Evolutionary conservation across 2,329 filamentous ascomycete genomes (phyloP).

Genomic region (Dactylonectria estremocensis): DNA sequence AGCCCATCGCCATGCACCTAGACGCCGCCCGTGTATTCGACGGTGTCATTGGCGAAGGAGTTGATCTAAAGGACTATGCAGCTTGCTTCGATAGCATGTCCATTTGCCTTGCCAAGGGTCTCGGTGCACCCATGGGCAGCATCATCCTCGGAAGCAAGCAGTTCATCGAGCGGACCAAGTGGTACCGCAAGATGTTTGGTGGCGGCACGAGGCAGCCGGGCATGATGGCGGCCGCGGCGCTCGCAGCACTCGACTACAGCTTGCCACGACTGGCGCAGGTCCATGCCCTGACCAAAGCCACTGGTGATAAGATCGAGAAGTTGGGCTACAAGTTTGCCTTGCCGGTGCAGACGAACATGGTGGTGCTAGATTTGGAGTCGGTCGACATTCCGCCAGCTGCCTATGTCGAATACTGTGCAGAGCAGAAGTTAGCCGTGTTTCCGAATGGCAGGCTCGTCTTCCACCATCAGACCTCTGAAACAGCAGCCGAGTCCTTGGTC

Average conservation of each 20-base stretch:
- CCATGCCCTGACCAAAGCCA: slow-evolving; percentile 38
- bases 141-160: slow-evolving; percentile 71
- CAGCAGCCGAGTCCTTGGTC: slow-evolving; percentile 16
- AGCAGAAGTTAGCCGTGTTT: slow-evolving; percentile 28
- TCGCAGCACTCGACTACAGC: slow-evolving; percentile 68
- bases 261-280: slow-evolving; percentile 41
- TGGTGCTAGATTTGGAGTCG: slow-evolving; percentile 43
- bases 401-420: slow-evolving; percentile 31
- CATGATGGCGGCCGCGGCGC: slow-evolving; percentile 77
- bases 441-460: slow-evolving; percentile 28
- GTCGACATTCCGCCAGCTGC: slow-evolving; percentile 39
- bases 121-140: slow-evolving; percentile 83
- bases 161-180: slow-evolving; percentile 55
- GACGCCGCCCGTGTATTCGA: slow-evolving; percentile 86
- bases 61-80: slow-evolving; percentile 75
- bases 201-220: slow-evolving; percentile 81
- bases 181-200: slow-evolving; percentile 76
- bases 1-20: slow-evolving; percentile 78
- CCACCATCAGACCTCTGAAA: slow-evolving; percentile 27
- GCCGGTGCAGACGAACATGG: slow-evolving; percentile 49
- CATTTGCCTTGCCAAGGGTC: slow-evolving; percentile 83
- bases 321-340: slow-evolving; percentile 44
- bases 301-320: slow-evolving; percentile 32
- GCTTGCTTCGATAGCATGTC: slow-evolving; percentile 79
- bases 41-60: slow-evolving; percentile 77